Percentiles rank a stretch among this genome's conserved stretches.
phyloP scores from a whole-genome alignment of 768 basidiomycete genomes.

The Strobilomyces dryophilus region DNA sequence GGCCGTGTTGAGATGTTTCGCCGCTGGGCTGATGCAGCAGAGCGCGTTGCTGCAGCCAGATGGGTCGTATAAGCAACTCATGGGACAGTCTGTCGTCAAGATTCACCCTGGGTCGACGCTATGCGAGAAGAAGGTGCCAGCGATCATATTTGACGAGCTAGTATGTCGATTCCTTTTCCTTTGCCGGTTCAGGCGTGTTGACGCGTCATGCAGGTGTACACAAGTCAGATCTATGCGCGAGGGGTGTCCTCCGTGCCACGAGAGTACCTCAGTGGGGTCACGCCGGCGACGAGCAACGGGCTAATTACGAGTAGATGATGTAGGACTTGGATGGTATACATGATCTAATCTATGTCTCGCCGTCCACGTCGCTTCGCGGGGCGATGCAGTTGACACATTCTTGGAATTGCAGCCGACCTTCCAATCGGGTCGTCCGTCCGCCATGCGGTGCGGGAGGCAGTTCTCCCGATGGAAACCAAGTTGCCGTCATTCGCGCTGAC shows the following conservation, averaged over 20 bases:
- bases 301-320: constrained; percentile 11
- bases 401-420: constrained; percentile 5
- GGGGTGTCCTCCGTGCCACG: constrained; percentile 84
- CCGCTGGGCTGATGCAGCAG: constrained; percentile 76
- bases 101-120: constrained; percentile 88
- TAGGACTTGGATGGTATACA: background rate
- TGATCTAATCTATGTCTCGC: constrained; percentile 10
- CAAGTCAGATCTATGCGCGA: constrained; percentile 83
- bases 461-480: too few relatives aligned
- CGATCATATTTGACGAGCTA: constrained; percentile 91
- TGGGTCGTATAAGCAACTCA: constrained; percentile 79
- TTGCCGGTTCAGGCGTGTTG: background rate
- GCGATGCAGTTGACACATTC: background rate
- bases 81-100: constrained; percentile 77
- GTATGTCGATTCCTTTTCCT: constrained; percentile 41
- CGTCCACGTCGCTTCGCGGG: background rate
- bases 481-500: too few relatives aligned
- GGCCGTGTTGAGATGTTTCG: constrained; percentile 64
- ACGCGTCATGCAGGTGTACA: constrained; percentile 55
- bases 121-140: constrained; percentile 75
- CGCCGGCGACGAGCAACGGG: constrained; percentile 15
- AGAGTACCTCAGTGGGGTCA: constrained; percentile 34
- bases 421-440: too few relatives aligned
- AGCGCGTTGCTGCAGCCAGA: constrained; percentile 82
- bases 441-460: too few relatives aligned